Base-by-base conservation (phyloP, 2,329 filamentous ascomycete genomes). In the Beauveria pseudobassiana region DNA sequence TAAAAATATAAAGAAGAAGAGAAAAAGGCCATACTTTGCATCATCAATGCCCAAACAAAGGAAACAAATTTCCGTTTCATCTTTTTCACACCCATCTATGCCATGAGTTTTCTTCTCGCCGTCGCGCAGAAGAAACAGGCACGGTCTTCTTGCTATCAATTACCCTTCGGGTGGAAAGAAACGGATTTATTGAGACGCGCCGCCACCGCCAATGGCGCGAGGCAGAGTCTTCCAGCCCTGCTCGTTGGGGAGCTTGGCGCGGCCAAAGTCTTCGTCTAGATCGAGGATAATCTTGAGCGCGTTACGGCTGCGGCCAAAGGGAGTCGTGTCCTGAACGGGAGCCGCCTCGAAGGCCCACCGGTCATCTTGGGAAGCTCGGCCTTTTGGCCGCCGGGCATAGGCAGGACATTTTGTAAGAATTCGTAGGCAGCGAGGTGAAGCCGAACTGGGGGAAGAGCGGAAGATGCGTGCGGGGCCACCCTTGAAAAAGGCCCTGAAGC, bases 401-500 rank as follows among this genome's bases (percentile, higher is more conserved):
- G 95, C 50, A 98, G 77, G 49, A 87, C 59, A 64, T 81, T 89
- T 77, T 97, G 92, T 56, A 99, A 80, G 43, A 99, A 82, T 76
- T 99, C 95, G 75, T 98, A 99, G 49, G 90, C 90, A 3, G 95
- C 95, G 26, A 99, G 86, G 95, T 99, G 80, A 98, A 98, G 66
- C 95, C 95, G 74, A 99, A 99, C 73, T 99, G 95, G 18, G 95
- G 14, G 92, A 97, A 0, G 92, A 97, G 70, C 95, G 89, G 73
- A 98, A 77, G 71, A 99, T 96, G 80, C 95, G 91, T 9, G 95
- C 95, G 1, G 93, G 93, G 1, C 95, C 95, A 67, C 95, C 95
- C 82, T 98, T 98, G 87, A 98, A 99, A 82, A 99, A 99, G 28
- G 95, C 95, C 65, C 83, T 86, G 83, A 97, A 93, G 12, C 95